Percentiles rank a stretch among this genome's conserved stretches.
Evolutionary conservation across 192 early-diverging fungal genomes (phyloP).

Genomic region (Backusella psychrophila): DNA sequence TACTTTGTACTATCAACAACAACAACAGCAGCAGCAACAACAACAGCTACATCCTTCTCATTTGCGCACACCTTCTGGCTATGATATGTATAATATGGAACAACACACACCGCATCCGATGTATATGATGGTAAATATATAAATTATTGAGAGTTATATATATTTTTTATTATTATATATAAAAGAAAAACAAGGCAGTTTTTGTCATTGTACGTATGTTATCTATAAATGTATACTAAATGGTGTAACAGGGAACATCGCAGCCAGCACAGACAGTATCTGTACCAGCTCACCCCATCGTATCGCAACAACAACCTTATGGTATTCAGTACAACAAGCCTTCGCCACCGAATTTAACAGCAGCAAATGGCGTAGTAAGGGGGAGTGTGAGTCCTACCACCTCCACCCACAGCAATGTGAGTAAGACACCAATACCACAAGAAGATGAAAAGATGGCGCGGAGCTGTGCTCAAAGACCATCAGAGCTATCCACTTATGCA

Average conservation of each 20-base stretch:
- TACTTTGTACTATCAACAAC: slow-evolving; percentile 14
- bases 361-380: background rate
- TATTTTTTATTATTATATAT: background rate
- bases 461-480: background rate
- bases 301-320: slow-evolving; percentile 3
- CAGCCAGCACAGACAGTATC: background rate
- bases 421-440: background rate
- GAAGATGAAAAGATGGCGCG: background rate
- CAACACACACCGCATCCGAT: slow-evolving; percentile 11
- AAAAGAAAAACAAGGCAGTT: background rate
- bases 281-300: background rate
- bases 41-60: slow-evolving; percentile 5
- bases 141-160: background rate
- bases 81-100: slow-evolving; percentile 8
- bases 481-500: slow-evolving; percentile 51
- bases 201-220: background rate
- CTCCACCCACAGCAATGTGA: slow-evolving; percentile 26
- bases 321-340: background rate
- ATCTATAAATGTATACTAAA: background rate
- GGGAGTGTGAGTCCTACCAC: slow-evolving; percentile 20
- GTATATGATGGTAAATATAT: slow-evolving; percentile 13
- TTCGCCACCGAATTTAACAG: background rate
- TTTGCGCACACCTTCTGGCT: background rate
- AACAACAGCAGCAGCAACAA: slow-evolving; percentile 22
- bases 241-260: background rate